Conservation (phyloP, 139 green algal genomes). For the Diplosphaera chodatii region DNA sequence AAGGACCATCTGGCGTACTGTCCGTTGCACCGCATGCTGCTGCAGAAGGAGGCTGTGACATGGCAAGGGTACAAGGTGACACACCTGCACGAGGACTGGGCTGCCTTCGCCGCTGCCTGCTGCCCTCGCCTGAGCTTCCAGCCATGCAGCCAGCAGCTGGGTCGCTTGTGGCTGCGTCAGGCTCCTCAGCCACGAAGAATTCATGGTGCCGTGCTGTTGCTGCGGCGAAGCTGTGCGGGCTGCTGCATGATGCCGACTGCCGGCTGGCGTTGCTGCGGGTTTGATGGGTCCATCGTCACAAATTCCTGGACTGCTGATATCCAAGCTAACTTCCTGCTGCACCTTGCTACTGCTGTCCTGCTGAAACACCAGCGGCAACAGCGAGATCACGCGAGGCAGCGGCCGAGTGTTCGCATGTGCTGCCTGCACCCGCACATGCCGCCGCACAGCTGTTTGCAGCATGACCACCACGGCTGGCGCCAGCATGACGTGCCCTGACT, state of each 20-base stretch:
- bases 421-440: not conserved
- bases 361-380: conserved; percentile 13
- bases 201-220: no score
- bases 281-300: no score
- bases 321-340: no score
- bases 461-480: not conserved
- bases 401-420: not conserved
- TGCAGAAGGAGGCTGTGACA: no score
- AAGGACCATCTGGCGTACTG: no score
- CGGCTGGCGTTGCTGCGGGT: not conserved
- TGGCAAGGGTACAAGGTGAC: no score
- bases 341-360: not conserved
- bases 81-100: not conserved
- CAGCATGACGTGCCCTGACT: not conserved
- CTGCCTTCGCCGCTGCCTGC: no score
- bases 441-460: not conserved
- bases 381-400: conserved; percentile 13
- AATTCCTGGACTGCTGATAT: no score
- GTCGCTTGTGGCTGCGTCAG: conserved; percentile 3
- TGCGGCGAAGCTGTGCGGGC: no score
- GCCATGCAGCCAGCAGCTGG: conserved; percentile 9
- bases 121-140: conserved; percentile 5
- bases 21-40: no score
- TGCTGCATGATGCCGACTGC: no score
- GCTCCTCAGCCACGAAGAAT: not conserved